Evolutionary conservation across 2,329 filamentous ascomycete species (phyloP), one percentile per base, ranked within the genome.

Genomic region (Colletotrichum eremochloae): DNA sequence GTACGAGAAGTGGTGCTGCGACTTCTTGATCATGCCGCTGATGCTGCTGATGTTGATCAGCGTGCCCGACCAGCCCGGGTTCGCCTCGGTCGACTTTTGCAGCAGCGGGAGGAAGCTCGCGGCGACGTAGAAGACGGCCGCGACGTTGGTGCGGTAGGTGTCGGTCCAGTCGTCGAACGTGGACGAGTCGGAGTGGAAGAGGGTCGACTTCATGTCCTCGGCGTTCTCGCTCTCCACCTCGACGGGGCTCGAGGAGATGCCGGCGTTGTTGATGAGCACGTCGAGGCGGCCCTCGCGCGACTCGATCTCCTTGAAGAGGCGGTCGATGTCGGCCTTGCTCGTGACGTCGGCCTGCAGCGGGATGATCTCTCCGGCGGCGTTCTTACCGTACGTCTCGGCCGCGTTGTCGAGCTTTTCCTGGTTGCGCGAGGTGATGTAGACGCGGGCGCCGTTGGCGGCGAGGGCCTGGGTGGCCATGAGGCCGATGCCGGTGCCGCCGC

Each of bases 81-180:
- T 80, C 1, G 68, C 76, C 63, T 85, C 81, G 75, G 77, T 86
- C 76, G 76, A 83, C 31, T 85, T 85, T 77, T 91, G 87, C 63
- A 93, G 84, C 5, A 92, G 83, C 0, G 91, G 90, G 1, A 90
- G 87, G 56, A 93, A 86, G 0, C 89, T 87, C 62, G 91, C 86
- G 0, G 90, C 91, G 62, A 89, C 85, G 75, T 91, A 93, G 83
- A 90, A 93, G 68, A 90, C 85, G 72, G 88, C 89, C 42, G 93
- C 89, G 14, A 95, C 93, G 75, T 97, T 95, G 29, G 93, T 94
- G 71, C 89, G 88, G 84, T 93, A 95, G 0, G 90, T 89, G 52
- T 87, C 82, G n/a, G 86, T 87, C 94, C 93, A 96, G 76, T 92
- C 89, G 44, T 93, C 89, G 68, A 93, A 86, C 0, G 83, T 89